A percentile compares a stretch with the other conserved stretches of the same genome.
phyloP scores from a whole-genome alignment of 23 red algal genomes.

The Gracilaria domingensis region DNA sequence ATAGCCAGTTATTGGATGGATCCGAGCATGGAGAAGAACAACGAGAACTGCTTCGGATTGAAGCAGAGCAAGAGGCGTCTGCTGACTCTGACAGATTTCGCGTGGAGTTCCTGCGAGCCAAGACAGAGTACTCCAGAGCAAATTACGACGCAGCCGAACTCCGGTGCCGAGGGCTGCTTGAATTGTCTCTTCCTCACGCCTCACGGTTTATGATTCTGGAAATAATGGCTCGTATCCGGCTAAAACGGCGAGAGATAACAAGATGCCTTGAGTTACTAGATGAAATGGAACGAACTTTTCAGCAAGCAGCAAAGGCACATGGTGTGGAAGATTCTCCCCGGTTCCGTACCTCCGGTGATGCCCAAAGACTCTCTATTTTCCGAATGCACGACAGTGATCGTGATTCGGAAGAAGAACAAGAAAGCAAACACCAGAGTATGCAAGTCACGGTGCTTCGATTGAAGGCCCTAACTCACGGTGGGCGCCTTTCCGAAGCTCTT shows the following conservation, averaged over 20 bases:
- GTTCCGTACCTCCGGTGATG: background rate
- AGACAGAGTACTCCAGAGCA: constrained; percentile 41
- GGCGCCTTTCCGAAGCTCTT: constrained; percentile 73
- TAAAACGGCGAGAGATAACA: constrained; percentile 64
- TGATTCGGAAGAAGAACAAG: background rate
- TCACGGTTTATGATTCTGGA: constrained; percentile 61
- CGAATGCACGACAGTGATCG: constrained; percentile 47
- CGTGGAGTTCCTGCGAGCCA: constrained; percentile 64
- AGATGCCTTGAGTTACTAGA: constrained; percentile 71
- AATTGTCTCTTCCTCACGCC: constrained; percentile 41
- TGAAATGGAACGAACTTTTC: constrained; percentile 62
- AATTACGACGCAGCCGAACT: constrained; percentile 29
- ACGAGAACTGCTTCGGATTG: constrained; percentile 63
- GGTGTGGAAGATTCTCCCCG: background rate
- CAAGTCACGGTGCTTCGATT: constrained; percentile 54
- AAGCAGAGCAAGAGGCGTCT: constrained; percentile 60
- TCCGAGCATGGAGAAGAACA: constrained; percentile 59
- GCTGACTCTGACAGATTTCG: constrained; percentile 66
- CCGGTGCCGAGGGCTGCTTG: constrained; percentile 57
- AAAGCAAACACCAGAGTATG: background rate
- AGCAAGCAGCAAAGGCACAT: constrained; percentile 20
- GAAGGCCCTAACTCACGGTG: constrained; percentile 56
- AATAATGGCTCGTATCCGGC: constrained; percentile 70
- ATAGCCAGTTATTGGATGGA: constrained; percentile 1
- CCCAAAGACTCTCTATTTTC: constrained; percentile 49